phyloP scores from a whole-genome alignment of 768 basidiomycete genomes.

The Antrodiella citrinella region DNA sequence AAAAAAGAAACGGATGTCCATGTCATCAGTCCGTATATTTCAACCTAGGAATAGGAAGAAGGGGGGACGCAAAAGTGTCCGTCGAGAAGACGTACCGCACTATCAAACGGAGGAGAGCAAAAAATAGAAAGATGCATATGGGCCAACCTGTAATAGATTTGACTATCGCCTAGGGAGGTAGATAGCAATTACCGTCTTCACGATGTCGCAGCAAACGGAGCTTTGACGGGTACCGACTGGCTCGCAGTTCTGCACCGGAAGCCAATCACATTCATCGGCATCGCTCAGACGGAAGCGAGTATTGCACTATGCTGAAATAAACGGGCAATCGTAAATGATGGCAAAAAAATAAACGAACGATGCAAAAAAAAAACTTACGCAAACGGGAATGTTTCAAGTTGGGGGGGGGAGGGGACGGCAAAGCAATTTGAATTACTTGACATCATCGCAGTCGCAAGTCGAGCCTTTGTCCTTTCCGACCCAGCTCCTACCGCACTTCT shows the following conservation, averaged over 20 bases:
- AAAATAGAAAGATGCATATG: not conserved
- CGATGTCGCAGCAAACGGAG: not conserved
- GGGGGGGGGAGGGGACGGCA: not conserved
- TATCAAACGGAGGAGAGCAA: not conserved
- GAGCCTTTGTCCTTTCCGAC: slow-evolving; percentile 37
- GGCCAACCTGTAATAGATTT: not conserved
- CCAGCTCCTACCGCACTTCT: slow-evolving; percentile 64
- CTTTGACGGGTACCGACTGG: not conserved
- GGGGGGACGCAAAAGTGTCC: not conserved
- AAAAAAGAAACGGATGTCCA: not conserved
- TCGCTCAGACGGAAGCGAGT: slow-evolving; percentile 24
- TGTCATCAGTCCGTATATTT: not conserved
- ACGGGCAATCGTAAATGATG: not conserved
- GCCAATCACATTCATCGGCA: slow-evolving; percentile 3
- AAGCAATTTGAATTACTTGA: slow-evolving; percentile 19
- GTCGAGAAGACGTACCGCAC: not conserved
- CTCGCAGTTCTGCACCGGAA: not conserved
- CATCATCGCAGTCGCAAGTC: slow-evolving; percentile 38
- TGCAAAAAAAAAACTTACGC: slow-evolving; percentile 13
- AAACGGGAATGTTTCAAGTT: slow-evolving; percentile 13
- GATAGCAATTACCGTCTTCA: not conserved
- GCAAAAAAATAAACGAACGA: not conserved
- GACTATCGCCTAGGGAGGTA: not conserved
- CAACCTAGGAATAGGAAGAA: not conserved
- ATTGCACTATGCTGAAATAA: slow-evolving; percentile 15